Evolutionary conservation across 768 basidiomycete genomes (phyloP).

Genomic region (Chalciporus sphaerocephalus): DNA sequence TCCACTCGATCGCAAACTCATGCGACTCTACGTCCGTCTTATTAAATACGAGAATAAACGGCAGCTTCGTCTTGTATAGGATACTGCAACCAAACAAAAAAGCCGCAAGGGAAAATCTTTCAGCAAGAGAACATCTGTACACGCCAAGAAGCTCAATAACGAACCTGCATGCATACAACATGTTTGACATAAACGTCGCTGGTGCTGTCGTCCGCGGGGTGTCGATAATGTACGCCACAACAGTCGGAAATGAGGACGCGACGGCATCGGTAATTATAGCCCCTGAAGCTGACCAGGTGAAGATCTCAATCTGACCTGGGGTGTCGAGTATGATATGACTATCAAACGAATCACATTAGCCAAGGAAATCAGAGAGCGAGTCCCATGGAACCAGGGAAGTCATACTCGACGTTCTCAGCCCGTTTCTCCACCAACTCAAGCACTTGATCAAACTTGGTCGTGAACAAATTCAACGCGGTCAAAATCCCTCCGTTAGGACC

Average conservation of each 20-base stretch:
- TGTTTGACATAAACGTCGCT: conserved; percentile 99
- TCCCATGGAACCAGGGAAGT: conserved; percentile 6
- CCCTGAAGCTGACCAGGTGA: conserved; percentile 99
- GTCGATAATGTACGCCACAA: conserved; percentile 96
- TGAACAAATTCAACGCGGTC: conserved; percentile 95
- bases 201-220: conserved; percentile 92
- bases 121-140: background rate
- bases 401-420: conserved; percentile 83
- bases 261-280: conserved; percentile 98
- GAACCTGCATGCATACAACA: conserved; percentile 97
- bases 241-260: conserved; percentile 88
- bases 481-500: conserved; percentile 98
- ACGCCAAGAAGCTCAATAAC: conserved; percentile 1
- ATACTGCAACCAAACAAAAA: conserved; percentile 49
- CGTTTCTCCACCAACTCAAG: conserved; percentile 87
- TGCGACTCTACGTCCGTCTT: conserved; percentile 93
- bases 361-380: background rate
- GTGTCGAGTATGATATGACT: conserved; percentile 96
- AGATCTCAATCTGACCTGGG: conserved; percentile 98
- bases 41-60: conserved; percentile 97
- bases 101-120: background rate
- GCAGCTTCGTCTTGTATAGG: conserved; percentile 95
- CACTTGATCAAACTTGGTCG: conserved; percentile 98
- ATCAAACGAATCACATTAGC: conserved; percentile 1
- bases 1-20: conserved; percentile 94